These are phyloP conservation scores for Colletotrichum salicis DNA, from an alignment of 2,329 filamentous ascomycete species.

Conservation along the genomic window DNA sequence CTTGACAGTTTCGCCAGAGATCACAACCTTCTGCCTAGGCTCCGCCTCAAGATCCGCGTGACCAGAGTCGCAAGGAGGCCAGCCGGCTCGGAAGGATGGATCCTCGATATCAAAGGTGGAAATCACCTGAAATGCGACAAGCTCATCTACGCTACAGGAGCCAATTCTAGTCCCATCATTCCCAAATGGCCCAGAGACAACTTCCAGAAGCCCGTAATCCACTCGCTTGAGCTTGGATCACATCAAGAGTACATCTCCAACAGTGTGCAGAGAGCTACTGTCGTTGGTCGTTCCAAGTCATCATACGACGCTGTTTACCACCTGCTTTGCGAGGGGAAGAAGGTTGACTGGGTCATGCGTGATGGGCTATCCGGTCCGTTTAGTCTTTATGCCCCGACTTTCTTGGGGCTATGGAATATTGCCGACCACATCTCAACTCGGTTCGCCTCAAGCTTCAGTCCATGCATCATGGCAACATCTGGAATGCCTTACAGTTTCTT, in stretches of 20 bases:
- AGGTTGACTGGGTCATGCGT: constrained; percentile 48
- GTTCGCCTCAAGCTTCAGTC: constrained; percentile 39
- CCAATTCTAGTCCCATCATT: constrained; percentile 39
- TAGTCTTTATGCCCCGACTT: constrained; percentile 33
- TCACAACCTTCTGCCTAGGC: neutral
- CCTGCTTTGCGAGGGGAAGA: constrained; percentile 42
- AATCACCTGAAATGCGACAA: constrained; percentile 36
- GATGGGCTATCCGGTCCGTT: constrained; percentile 43
- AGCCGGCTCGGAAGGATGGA: constrained; percentile 37
- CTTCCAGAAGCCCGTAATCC: constrained; percentile 42
- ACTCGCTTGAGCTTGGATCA: constrained; percentile 41
- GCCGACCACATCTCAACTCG: constrained; percentile 43
- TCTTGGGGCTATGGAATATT: constrained; percentile 42
- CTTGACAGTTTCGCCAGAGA: neutral
- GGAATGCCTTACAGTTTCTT: constrained; percentile 41
- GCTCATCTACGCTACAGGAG: constrained; percentile 40
- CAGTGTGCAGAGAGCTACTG: constrained; percentile 36
- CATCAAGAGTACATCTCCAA: constrained; percentile 2
- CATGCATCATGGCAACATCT: constrained; percentile 44
- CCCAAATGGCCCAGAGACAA: constrained; percentile 37
- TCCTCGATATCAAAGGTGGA: constrained; percentile 38
- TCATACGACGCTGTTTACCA: constrained; percentile 47
- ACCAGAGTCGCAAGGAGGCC: neutral
- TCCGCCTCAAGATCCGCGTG: neutral
- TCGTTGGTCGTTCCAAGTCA: constrained; percentile 47